Percentiles rank a stretch among this genome's conserved stretches.
Evolutionary conservation across 345 rosid genomes (phyloP).

Genomic region (Pistacia atlantica): DNA sequence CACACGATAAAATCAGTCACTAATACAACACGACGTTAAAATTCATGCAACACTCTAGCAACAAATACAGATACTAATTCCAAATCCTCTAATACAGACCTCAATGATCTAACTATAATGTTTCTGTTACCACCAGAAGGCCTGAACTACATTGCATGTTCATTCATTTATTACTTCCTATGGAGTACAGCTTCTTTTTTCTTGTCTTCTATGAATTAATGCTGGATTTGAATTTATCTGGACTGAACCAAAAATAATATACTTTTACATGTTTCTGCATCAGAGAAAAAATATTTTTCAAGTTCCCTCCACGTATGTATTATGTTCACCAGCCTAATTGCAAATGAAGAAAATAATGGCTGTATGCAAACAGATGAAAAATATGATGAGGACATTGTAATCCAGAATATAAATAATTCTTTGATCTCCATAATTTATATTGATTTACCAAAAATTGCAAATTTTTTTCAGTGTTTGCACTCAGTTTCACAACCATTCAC

Average conservation of each 20-base stretch:
- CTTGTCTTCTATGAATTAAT: not conserved
- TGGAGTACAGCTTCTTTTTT: too few species aligned
- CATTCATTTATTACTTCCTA: not conserved
- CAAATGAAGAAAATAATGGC: not conserved
- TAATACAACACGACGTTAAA: not conserved
- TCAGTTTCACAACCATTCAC: not conserved
- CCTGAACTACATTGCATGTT: not conserved
- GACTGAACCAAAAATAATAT: not conserved
- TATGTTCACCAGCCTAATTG: not conserved
- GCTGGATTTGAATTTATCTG: slow-evolving; percentile 1
- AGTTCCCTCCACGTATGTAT: not conserved
- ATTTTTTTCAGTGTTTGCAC: not conserved
- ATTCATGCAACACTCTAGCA: not conserved
- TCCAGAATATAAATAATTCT: not conserved
- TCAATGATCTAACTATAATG: not conserved
- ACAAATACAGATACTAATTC: not conserved
- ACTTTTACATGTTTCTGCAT: not conserved
- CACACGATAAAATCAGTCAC: too few species aligned
- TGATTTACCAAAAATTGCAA: not conserved
- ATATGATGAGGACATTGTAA: not conserved
- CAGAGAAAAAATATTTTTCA: not conserved
- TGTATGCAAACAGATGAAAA: not conserved
- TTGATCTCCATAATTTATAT: not conserved
- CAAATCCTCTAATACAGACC: not conserved
- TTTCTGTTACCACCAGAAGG: not conserved